Base-by-base conservation (phyloP, 1,284 basidiomycete species). In the Butyriboletus appendiculatus region DNA sequence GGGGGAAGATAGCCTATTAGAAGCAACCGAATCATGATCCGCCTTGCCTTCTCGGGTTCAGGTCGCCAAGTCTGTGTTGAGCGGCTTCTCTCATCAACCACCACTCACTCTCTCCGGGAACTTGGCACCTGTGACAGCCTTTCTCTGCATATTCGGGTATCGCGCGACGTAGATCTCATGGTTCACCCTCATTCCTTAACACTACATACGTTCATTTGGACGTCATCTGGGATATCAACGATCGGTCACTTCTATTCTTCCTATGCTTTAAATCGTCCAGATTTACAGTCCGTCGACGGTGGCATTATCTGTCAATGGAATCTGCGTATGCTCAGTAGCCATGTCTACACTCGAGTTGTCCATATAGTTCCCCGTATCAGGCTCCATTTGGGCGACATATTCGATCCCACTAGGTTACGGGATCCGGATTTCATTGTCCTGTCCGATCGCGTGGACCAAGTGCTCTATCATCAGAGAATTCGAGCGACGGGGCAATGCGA, bases 11-110 rank as follows among this genome's bases (percentile, higher is more conserved):
- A 26, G 26, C 26, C 28, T 28, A 11, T 45, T 18, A 37, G 2
- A 34, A 41, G 24, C 30, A 32, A 41, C 34, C 35, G 41, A 43
- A 40, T 48, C 18, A 33, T 42, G 54, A 57, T 60, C 53, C 10
- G 28, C 40, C 32, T 39, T 24, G 14, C 24, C 20, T 15, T 50
- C 34, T 15, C 14, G 5, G 34, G 34, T 15, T 24, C 18, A 40
- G 35, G 5, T 35, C 37, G 16, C 35, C 8, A 24, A 22, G n/a
- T 22, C 24, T 33, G 30, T 24, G 22, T 11, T 16, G 47, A 14
- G 34, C 5, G 3, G 15, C 7, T 15, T 16, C 44, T 28, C 10
- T 3, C 20, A 26, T 33, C 5, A 18, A 45, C 35, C 6, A 28
- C 16, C 16, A n/a, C 18, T 37, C n/a, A 33, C 26, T 11, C 37